Evolutionary conservation across 2,329 filamentous ascomycete genomes (phyloP).

Genomic region (Trichophyton mentagrophytes): DNA sequence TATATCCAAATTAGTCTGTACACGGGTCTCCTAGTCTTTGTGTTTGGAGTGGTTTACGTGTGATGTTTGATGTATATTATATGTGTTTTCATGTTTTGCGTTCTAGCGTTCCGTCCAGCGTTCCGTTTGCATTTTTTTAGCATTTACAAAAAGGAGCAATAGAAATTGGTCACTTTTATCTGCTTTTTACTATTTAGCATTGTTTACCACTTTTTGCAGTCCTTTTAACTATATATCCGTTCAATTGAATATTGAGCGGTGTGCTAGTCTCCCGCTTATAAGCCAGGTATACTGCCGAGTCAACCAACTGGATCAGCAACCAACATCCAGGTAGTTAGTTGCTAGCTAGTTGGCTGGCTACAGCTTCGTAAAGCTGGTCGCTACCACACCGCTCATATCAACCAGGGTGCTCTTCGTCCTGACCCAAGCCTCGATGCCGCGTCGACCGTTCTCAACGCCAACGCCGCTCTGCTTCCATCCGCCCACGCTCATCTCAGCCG

Average conservation of each 20-base stretch:
- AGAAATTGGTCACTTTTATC: no score
- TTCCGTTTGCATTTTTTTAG: neutral
- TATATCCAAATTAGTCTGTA: neutral
- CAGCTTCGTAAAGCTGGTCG: slow-evolving; percentile 61
- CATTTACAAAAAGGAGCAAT: no score
- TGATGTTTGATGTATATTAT: neutral
- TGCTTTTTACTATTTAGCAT: no score
- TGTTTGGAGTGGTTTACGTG: neutral
- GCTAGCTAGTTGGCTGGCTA: slow-evolving; percentile 22
- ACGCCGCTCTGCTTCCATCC: slow-evolving; percentile 87
- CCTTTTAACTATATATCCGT: no score
- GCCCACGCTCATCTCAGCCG: slow-evolving; percentile 83
- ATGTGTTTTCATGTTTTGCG: no score
- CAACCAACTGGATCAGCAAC: neutral
- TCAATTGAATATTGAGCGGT: neutral
- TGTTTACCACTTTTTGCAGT: no score
- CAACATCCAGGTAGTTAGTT: no score
- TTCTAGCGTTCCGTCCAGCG: neutral
- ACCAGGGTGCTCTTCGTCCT: slow-evolving; percentile 79
- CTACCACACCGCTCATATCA: slow-evolving; percentile 60
- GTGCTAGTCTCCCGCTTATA: neutral
- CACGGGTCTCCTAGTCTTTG: neutral
- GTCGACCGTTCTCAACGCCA: slow-evolving; percentile 73
- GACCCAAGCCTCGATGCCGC: slow-evolving; percentile 69
- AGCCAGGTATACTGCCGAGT: neutral